Evolutionary conservation across 805 yeast genomes (phyloP).

Genomic region (Starmerella geochares): DNA sequence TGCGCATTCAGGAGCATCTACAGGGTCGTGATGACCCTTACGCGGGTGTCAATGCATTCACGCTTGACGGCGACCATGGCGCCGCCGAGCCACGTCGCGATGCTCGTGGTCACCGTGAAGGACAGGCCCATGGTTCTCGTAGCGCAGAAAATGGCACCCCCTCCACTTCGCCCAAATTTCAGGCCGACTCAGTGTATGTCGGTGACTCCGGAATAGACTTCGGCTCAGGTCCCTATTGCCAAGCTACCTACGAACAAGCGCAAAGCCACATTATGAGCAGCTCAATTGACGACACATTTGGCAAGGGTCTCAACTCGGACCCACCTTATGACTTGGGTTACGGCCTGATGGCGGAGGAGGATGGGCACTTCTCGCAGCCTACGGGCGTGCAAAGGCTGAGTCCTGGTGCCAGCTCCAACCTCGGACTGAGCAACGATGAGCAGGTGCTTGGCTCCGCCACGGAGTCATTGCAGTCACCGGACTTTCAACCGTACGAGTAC

Average conservation of each 20-base stretch:
- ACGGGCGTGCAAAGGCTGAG: background rate
- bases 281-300: background rate
- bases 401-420: background rate
- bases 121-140: too few relatives aligned
- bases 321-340: background rate
- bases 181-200: background rate
- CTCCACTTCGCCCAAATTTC: background rate
- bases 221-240: background rate
- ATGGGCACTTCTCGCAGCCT: background rate
- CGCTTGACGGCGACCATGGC: background rate
- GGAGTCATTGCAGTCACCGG: constrained; percentile 1
- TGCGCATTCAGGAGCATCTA: constrained; percentile 1
- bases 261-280: background rate
- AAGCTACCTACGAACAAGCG: background rate
- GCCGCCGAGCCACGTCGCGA: background rate
- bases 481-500: constrained; percentile 6
- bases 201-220: background rate
- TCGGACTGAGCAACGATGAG: background rate
- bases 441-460: background rate
- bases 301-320: background rate
- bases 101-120: too few relatives aligned
- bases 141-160: too few relatives aligned
- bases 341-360: background rate
- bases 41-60: background rate
- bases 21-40: background rate